A percentile compares a stretch with the other conserved stretches of the same genome.
Conservation (phyloP, 2,329 filamentous ascomycete genomes). For the Phyllosticta paracitricarpa region DNA sequence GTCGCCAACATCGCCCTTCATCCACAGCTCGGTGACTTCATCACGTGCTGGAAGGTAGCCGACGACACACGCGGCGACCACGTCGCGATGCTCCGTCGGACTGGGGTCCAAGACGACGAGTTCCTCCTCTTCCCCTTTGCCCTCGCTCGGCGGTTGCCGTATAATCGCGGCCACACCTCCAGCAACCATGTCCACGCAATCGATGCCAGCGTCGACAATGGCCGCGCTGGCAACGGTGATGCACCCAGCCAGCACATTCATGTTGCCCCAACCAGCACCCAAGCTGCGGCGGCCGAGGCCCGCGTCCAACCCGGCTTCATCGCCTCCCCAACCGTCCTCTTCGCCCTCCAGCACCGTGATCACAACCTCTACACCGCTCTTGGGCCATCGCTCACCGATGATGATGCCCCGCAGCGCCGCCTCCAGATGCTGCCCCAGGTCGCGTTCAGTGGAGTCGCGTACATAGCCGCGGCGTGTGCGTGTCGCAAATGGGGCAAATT, state of each 20-base stretch:
- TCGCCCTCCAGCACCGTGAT: conserved; percentile 91
- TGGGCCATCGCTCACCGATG: conserved; percentile 94
- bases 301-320: conserved; percentile 28
- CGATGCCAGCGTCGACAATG: conserved; percentile 87
- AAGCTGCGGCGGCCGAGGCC: conserved; percentile 37
- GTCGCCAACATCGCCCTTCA: conserved; percentile 58
- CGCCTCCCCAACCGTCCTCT: conserved; percentile 62
- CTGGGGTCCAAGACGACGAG: conserved; percentile 68
- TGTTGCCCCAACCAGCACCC: conserved; percentile 62
- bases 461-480: conserved; percentile 74
- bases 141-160: conserved; percentile 18
- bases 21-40: conserved; percentile 90
- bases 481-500: conserved; percentile 91
- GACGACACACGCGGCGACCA: conserved; percentile 78
- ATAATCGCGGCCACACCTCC: conserved; percentile 84
- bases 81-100: conserved; percentile 65
- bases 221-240: conserved; percentile 91
- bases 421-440: conserved; percentile 83
- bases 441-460: conserved; percentile 74
- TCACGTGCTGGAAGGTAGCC: conserved; percentile 80
- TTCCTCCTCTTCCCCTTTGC: conserved; percentile 22
- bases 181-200: conserved; percentile 82
- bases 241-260: conserved; percentile 85
- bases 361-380: conserved; percentile 91
- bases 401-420: conserved; percentile 81